phyloP scores from a whole-genome alignment of 106 monocot species.

The Xerophyta viscosa region DNA sequence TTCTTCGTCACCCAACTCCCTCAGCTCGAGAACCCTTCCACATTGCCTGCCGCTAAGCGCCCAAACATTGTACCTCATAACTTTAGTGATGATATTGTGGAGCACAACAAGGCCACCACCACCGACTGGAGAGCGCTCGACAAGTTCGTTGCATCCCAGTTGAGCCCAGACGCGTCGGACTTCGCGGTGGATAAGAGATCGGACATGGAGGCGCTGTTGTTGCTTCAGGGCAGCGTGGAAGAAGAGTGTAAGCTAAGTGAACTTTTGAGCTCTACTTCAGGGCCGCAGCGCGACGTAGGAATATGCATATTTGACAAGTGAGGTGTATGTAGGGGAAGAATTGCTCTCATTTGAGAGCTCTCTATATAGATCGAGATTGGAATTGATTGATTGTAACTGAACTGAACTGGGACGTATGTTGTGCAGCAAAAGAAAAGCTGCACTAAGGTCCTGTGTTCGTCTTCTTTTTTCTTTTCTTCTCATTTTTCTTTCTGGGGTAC shows the following conservation, averaged over 20 bases:
- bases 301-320: constrained; percentile 37
- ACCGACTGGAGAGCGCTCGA: constrained; percentile 83
- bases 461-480: too few species aligned
- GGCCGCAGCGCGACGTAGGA: constrained; percentile 10
- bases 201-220: constrained; percentile 19
- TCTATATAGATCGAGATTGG: too few species aligned
- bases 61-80: constrained; percentile 12
- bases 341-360: too few species aligned
- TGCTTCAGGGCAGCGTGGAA: constrained; percentile 19
- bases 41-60: constrained; percentile 13
- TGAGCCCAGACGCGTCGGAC: constrained; percentile 38
- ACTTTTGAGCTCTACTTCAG: constrained; percentile 15
- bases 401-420: too few species aligned
- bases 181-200: constrained; percentile 9
- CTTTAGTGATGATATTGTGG: background rate
- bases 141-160: constrained; percentile 83
- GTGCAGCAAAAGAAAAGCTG: too few species aligned
- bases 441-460: too few species aligned
- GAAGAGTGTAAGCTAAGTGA: constrained; percentile 18
- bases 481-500: too few species aligned
- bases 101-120: constrained; percentile 22
- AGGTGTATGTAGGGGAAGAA: too few species aligned
- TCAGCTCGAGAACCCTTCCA: constrained; percentile 67
- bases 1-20: constrained; percentile 60
- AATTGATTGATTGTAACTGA: too few species aligned